phyloP scores from a whole-genome alignment of 139 green algal genomes.

The Haematococcus sp. region DNA sequence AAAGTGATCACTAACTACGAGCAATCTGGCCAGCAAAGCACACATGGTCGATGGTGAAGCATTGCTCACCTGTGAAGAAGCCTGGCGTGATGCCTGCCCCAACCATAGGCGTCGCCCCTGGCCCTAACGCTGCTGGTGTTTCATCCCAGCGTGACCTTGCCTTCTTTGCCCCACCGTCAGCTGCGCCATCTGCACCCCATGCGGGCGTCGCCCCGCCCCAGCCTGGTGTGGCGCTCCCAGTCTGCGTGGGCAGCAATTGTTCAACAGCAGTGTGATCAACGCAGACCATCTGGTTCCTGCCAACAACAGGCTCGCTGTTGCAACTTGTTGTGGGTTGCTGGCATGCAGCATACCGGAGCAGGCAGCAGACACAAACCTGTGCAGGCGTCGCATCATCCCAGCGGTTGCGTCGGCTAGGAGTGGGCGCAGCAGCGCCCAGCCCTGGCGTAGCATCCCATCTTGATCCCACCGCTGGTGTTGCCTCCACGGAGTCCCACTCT shows the following conservation, averaged over 20 bases:
- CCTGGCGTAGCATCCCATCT: slow-evolving; percentile 78
- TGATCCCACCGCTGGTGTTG: slow-evolving; percentile 60
- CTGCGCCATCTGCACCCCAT: slow-evolving; percentile 34
- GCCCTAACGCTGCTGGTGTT: slow-evolving; percentile 58
- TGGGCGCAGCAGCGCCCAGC: slow-evolving; percentile 17
- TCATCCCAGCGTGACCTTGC: slow-evolving; percentile 81
- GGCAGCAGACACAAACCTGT: slow-evolving; percentile 20
- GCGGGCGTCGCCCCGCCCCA: slow-evolving; percentile 29
- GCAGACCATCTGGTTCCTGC: too few relatives aligned
- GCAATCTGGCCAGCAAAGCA: too few relatives aligned
- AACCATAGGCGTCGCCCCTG: slow-evolving; percentile 38
- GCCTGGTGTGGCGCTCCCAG: slow-evolving; percentile 7
- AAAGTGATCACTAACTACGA: too few relatives aligned
- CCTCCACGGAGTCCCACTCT: slow-evolving; percentile 87
- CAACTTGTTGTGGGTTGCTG: too few relatives aligned
- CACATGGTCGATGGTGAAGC: too few relatives aligned
- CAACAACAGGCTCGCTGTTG: too few relatives aligned
- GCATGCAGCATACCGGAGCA: too few relatives aligned
- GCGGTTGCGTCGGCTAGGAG: slow-evolving; percentile 53
- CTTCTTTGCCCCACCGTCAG: slow-evolving; percentile 35
- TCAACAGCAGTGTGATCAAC: too few relatives aligned
- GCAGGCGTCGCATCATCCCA: slow-evolving; percentile 69
- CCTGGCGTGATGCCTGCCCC: slow-evolving; percentile 53
- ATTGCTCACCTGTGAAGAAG: slow-evolving; percentile 37
- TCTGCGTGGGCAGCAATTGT: neutral